phyloP scores from a whole-genome alignment of 805 yeast species.

The Suhomyces sp. region DNA sequence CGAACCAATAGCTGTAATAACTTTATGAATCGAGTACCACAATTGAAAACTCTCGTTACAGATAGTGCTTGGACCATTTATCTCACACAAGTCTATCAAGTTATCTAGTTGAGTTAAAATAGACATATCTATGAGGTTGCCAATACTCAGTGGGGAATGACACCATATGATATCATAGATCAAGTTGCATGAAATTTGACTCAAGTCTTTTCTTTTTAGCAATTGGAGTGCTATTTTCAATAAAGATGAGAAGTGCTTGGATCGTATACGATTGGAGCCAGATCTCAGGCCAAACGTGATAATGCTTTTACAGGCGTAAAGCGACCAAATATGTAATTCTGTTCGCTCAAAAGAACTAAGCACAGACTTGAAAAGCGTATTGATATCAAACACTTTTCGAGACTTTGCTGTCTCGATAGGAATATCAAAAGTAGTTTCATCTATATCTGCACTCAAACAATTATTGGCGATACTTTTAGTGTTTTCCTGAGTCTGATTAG shows the following conservation, averaged over 20 bases:
- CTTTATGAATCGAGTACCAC: constrained; percentile 47
- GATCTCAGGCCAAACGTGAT: constrained; percentile 2
- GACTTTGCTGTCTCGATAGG: constrained; percentile 1
- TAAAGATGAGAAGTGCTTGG: constrained; percentile 16
- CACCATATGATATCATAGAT: constrained; percentile 14
- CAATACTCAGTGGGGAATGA: constrained; percentile 9
- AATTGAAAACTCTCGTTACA: constrained; percentile 48
- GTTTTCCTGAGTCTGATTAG: background rate
- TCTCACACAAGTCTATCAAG: constrained; percentile 50
- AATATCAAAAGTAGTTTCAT: constrained; percentile 10
- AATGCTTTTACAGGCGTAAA: constrained; percentile 18
- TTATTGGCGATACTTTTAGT: background rate
- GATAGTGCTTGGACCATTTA: constrained; percentile 56
- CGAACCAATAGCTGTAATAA: constrained; percentile 33
- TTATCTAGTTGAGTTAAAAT: constrained; percentile 47
- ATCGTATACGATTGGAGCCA: background rate
- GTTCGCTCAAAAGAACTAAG: constrained; percentile 20
- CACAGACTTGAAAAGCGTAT: constrained; percentile 13
- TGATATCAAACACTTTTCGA: constrained; percentile 4
- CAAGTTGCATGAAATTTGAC: constrained; percentile 31
- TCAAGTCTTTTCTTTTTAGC: constrained; percentile 27
- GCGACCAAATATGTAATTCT: constrained; percentile 23
- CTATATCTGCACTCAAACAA: background rate
- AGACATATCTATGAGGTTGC: constrained; percentile 32
- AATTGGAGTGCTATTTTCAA: constrained; percentile 35